Base-by-base conservation (phyloP, 108 stramenopile species). In the Nannochloropsis oceanica region DNA sequence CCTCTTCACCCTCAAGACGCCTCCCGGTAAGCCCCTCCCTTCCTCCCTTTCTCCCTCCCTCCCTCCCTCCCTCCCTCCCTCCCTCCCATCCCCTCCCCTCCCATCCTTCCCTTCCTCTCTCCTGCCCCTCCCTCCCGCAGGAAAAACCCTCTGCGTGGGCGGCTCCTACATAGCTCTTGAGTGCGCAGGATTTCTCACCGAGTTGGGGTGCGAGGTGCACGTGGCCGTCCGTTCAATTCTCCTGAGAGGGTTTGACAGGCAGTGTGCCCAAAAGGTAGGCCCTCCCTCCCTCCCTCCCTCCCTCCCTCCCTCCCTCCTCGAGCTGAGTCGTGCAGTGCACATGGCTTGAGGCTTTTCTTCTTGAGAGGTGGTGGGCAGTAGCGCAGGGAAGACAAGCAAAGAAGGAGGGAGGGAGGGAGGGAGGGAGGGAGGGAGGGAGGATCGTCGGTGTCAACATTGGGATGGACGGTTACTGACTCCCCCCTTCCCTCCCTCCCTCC, bases 101-200 rank as follows among this genome's bases (percentile, higher is more conserved):
- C 20, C 79, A 81, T 81, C 13, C 27, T 27, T 81, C 27, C n/a
- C n/a, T 11, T 80, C 80, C 24, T 80, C n/a, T 11, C 80, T 20
- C 80, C n/a, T 25, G 80, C 80, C n/a, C 80, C 80, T 80, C n/a
- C 80, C n/a, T 25, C n/a, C 82, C 25, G 25, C 82, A 82, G 82
- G 87, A 18, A 96, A 95, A 89, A 96, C 96, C 11, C 89, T 97
- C 59, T 96, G 97, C 82, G 94, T 99, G 42, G 99, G 99, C 18
- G 99, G 96, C 9, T 95, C 95, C 43, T 99, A 99, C 92, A 96
- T 99, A 87, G 92, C 94, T 44, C 92, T 99, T 46, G 99, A 99
- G 92, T 98, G 97, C 89, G 99, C 97, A 43, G 97, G 99, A 25
- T 98, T 99, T 88, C 89, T 98, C 44, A 91, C 93, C 11, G 97